These are phyloP conservation scores for Pholiota adiposa DNA, from an alignment of 1,284 basidiomycete species.

Conservation along the genomic window DNA sequence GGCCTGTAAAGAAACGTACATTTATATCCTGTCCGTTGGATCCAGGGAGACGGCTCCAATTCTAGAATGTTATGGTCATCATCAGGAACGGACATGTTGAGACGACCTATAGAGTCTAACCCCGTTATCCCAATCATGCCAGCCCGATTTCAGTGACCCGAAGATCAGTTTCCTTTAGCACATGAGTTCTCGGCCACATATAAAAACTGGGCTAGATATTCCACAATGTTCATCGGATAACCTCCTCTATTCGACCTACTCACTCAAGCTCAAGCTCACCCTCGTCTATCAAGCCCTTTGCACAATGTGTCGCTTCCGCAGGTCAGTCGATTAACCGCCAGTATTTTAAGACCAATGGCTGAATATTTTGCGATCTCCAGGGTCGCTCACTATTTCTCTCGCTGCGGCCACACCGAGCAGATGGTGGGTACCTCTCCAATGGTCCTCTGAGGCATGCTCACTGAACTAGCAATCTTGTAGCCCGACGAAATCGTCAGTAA, in stretches of 20 bases:
- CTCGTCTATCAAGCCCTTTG: neutral
- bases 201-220: constrained; percentile 3
- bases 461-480: constrained; percentile 7
- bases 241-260: neutral
- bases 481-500: constrained; percentile 24
- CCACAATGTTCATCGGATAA: neutral
- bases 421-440: constrained; percentile 10
- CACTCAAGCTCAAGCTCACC: neutral
- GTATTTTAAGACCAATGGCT: neutral
- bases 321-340: constrained; percentile 21
- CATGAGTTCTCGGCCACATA: neutral
- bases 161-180: constrained; percentile 6
- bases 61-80: constrained; percentile 24
- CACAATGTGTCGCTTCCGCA: constrained; percentile 32
- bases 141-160: constrained; percentile 5
- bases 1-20: neutral
- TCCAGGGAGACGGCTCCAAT: constrained; percentile 12
- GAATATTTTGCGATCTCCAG: constrained; percentile 13
- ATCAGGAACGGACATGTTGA: constrained; percentile 21
- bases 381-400: constrained; percentile 25
- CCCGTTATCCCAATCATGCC: constrained; percentile 11
- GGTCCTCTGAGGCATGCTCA: neutral
- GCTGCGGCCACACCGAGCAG: constrained; percentile 24
- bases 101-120: constrained; percentile 7
- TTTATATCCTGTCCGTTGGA: constrained; percentile 10